Base-by-base conservation (phyloP, 805 yeast genomes). In the Candida broadrunensis region DNA sequence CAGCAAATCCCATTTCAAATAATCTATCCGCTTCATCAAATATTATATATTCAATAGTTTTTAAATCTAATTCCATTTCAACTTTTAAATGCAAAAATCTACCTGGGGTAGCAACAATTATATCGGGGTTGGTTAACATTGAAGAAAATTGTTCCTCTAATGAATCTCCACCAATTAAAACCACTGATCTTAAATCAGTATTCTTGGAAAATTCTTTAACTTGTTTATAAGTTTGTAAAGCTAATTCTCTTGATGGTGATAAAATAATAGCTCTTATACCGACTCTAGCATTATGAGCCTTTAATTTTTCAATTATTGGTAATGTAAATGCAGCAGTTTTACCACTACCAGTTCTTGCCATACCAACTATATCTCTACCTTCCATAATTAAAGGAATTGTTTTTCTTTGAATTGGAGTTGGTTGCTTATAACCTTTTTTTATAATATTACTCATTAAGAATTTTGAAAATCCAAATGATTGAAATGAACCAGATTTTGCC, bases 261-360 rank as follows among this genome's bases (percentile, higher is more conserved):
- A 93, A 63, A 42, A 93, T 82, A 26, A 93, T 72, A 0, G 96
- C 96, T 50, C 99, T 75, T 1, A 83, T 83, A 47, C 99, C 99
- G 33, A 86, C 84, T 57, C 81, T 85, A 23, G 96, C 89, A 33
- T 86, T 79, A 59, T 91, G 97, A 2, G 80, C 63, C 60, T 87
- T 88, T 51, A 91, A 72, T 56, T 78, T 83, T 53, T 93, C 97
- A 48, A 93, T 74, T 70, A 93, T 73, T 3, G 99, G 99, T 40
- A 93, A 67, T 16, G 88, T 77, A 60, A 93, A 93, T 1, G 99
- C 98, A 7, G 99, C 99, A 0, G 99, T 93, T 60, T 93, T 93
- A 73, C 99, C 99, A 19, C 96, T 87, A 55, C 99, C 99, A 0
- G 99, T 93, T 57, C 99, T 78, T 13, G 99, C 99, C 99, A 93